Conservation (phyloP, 176 grass and related monocot genomes). For the Themeda triandra region DNA sequence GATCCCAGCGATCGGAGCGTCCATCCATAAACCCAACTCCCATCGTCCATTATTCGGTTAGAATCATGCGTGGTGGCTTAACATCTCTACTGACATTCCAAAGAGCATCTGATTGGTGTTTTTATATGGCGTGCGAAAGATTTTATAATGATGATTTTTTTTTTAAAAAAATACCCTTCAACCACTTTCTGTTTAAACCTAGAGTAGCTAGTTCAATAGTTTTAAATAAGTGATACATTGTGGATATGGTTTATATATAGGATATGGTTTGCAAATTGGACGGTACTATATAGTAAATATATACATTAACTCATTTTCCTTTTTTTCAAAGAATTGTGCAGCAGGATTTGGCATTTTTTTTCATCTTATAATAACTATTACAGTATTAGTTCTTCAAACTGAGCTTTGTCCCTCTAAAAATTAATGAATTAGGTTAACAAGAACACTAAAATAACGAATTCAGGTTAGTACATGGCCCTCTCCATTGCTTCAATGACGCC, state of each 20-base stretch:
- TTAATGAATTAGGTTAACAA: neutral
- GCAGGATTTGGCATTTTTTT: neutral
- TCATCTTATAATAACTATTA: neutral
- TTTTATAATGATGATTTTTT: neutral
- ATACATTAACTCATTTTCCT: neutral
- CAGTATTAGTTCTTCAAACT: neutral
- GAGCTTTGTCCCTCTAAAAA: neutral
- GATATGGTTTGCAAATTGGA: neutral
- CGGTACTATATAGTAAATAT: neutral
- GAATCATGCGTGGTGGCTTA: neutral
- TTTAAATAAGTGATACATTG: neutral
- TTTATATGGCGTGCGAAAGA: neutral
- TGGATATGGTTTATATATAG: neutral
- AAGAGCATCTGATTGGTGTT: neutral
- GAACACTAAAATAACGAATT: neutral
- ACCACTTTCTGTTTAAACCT: neutral
- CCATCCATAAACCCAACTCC: conserved; percentile 22
- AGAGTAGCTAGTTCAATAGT: neutral
- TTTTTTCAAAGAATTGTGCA: neutral
- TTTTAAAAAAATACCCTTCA: neutral
- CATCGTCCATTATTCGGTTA: neutral
- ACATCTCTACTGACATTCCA: neutral
- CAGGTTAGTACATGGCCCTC: neutral
- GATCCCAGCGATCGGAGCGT: neutral
- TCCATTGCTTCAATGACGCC: neutral